These are phyloP conservation scores for Mesembryanthemum crystallinum DNA, from an alignment of 148 eudicot genomes.

Conservation along the genomic window DNA sequence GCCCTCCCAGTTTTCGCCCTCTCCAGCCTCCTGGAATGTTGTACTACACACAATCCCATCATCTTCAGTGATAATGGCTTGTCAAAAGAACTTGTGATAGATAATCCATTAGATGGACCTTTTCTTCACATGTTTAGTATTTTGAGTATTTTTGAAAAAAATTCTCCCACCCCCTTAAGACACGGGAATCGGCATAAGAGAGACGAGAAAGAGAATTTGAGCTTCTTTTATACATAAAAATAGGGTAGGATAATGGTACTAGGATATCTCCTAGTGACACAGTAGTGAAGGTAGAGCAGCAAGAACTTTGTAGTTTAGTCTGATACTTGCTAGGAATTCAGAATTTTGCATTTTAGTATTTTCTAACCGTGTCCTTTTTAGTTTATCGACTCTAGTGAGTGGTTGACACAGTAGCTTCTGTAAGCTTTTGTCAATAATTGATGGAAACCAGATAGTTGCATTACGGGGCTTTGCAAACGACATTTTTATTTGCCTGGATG, in stretches of 20 bases:
- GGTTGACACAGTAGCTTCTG: not conserved
- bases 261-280: not conserved
- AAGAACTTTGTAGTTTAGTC: constrained; percentile 9
- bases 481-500: too few species aligned
- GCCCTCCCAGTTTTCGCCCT: constrained; percentile 69
- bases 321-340: constrained; percentile 5
- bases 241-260: constrained; percentile 7
- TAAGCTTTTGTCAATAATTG: too few species aligned
- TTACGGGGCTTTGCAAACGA: not conserved
- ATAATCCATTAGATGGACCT: not conserved
- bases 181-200: constrained; percentile 3
- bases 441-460: too few species aligned
- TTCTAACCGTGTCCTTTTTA: not conserved
- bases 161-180: not conserved
- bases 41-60: constrained; percentile 63
- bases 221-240: constrained; percentile 11
- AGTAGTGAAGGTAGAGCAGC: constrained; percentile 10
- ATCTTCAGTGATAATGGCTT: constrained; percentile 40
- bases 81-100: not conserved
- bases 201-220: not conserved
- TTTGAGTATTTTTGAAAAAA: not conserved
- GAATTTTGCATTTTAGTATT: not conserved
- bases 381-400: not conserved
- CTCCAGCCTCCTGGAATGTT: constrained; percentile 77
- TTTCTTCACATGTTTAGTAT: not conserved